Conservation (phyloP, 2,329 filamentous ascomycete genomes). For the Pezicula rhizophila region DNA sequence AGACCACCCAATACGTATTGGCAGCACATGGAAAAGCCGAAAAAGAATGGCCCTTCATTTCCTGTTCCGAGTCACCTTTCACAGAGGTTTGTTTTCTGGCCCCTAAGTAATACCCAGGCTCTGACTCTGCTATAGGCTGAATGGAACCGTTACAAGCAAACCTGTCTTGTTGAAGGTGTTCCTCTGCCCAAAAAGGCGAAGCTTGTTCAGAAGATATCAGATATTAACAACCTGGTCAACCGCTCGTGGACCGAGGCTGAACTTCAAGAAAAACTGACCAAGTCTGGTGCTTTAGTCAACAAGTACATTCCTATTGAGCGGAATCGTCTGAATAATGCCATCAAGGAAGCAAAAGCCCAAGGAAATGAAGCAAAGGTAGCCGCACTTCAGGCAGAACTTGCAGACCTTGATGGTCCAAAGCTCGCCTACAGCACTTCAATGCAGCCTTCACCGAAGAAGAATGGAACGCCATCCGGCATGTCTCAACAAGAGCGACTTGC, state of each 20-base stretch:
- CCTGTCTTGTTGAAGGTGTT: constrained; percentile 65
- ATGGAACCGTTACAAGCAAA: constrained; percentile 73
- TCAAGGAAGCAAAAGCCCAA: constrained; percentile 58
- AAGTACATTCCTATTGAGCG: constrained; percentile 64
- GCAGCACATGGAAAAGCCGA: constrained; percentile 78
- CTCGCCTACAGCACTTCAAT: constrained; percentile 67
- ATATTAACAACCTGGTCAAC: constrained; percentile 74
- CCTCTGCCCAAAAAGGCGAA: constrained; percentile 67
- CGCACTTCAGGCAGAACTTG: constrained; percentile 53
- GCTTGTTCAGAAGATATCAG: constrained; percentile 66
- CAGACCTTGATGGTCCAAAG: constrained; percentile 60
- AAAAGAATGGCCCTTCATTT: constrained; percentile 83
- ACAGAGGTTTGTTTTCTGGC: constrained; percentile 57
- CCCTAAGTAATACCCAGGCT: constrained; percentile 16
- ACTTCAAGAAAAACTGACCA: constrained; percentile 71
- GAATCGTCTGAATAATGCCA: constrained; percentile 56
- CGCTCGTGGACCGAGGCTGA: constrained; percentile 80
- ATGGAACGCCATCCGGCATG: constrained; percentile 39
- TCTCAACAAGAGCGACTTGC: constrained; percentile 77
- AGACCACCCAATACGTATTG: constrained; percentile 79
- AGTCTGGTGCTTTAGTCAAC: constrained; percentile 60
- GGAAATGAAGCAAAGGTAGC: constrained; percentile 54
- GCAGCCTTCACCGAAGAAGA: constrained; percentile 45
- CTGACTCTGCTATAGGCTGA: constrained; percentile 50
- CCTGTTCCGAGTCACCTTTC: constrained; percentile 78